Conservation (phyloP, 208 protist genomes). For the Leptomonas seymouri region DNA sequence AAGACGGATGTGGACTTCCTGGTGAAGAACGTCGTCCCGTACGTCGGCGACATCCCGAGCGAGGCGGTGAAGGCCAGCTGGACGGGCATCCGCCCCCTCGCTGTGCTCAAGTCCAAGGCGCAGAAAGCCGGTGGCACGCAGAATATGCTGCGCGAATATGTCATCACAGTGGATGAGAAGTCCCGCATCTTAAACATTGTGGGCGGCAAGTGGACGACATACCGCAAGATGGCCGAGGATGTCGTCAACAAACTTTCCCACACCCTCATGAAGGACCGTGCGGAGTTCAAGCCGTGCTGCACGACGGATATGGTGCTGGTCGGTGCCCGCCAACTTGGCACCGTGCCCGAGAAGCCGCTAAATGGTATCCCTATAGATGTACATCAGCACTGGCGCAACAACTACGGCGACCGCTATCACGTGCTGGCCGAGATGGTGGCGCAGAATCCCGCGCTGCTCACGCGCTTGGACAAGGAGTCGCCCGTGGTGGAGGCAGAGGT, state of each 20-base stretch:
- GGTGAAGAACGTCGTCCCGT: slow-evolving; percentile 69
- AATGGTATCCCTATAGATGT: slow-evolving; percentile 64
- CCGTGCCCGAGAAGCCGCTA: slow-evolving; percentile 26
- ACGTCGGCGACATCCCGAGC: slow-evolving; percentile 57
- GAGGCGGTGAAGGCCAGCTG: slow-evolving; percentile 81
- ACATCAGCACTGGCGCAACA: slow-evolving; percentile 63
- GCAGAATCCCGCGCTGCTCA: slow-evolving; percentile 39
- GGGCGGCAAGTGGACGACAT: slow-evolving; percentile 97
- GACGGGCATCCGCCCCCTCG: slow-evolving; percentile 88
- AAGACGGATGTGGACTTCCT: slow-evolving; percentile 89
- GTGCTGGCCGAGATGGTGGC: slow-evolving; percentile 45
- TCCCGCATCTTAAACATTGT: slow-evolving; percentile 85
- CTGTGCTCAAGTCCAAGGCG: slow-evolving; percentile 30
- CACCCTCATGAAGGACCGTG: slow-evolving; percentile 50
- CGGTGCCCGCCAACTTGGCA: slow-evolving; percentile 69
- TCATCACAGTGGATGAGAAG: slow-evolving; percentile 75
- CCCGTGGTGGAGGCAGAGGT: slow-evolving; percentile 92
- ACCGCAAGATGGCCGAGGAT: slow-evolving; percentile 95
- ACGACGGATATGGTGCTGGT: slow-evolving; percentile 79
- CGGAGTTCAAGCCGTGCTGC: slow-evolving; percentile 51
- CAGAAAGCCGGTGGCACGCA: slow-evolving; percentile 46
- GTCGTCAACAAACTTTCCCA: slow-evolving; percentile 68
- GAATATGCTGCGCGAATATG: slow-evolving; percentile 93
- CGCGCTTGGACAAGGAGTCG: slow-evolving; percentile 48
- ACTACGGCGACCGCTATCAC: slow-evolving; percentile 69